Evolutionary conservation across 306 rosid species (phyloP), one percentile per base, ranked within the genome.

Genomic region (Hylodesmum podocarpum): DNA sequence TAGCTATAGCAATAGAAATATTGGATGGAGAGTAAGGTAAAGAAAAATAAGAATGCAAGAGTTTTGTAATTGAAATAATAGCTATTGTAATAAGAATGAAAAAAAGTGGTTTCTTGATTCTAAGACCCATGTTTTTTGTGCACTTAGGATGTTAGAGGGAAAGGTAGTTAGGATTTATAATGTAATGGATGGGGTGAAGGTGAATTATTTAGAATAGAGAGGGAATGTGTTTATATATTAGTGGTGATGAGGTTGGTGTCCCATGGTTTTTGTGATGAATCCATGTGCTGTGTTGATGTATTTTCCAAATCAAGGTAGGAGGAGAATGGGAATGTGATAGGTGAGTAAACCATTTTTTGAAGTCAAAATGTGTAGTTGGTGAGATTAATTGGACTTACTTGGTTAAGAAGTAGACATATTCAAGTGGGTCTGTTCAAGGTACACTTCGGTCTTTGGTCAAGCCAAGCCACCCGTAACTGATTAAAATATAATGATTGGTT

Each of bases 281-380:
- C 87, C 28, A 41, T 50, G 82, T 80, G 85, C 84, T 80, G 2
- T 4, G 5, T 19, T 66, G 9, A 57, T 25, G 31, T 66, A 27
- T 55, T 72, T 18, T 31, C 71, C 25, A 80, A 84, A 76, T 27
- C 87, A 76, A 47, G 87, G 87, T 84, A 76, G 87, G 87, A 76
- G 12, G 41, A 76, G 12, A 33, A 16, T 6, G 29, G 39, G 31
- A 41, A 70, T 40, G 79, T 10, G 64, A 80, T 64, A 6, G 84
- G 75, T 36, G 57, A 67, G 18, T 22, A 43, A 76, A 58, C 46
- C 29, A 21, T 8, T 5, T 41, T 63, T 54, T 54, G 49, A 67
- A 76, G 84, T 80, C 82, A 70, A 75, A 65, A 46, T 18, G 8
- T 66, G 37, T 1, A 68, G 73, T 49, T 81, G 72, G 84, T 73